Conservation (phyloP, 129 eudicot species). For the Flaveria robusta region DNA sequence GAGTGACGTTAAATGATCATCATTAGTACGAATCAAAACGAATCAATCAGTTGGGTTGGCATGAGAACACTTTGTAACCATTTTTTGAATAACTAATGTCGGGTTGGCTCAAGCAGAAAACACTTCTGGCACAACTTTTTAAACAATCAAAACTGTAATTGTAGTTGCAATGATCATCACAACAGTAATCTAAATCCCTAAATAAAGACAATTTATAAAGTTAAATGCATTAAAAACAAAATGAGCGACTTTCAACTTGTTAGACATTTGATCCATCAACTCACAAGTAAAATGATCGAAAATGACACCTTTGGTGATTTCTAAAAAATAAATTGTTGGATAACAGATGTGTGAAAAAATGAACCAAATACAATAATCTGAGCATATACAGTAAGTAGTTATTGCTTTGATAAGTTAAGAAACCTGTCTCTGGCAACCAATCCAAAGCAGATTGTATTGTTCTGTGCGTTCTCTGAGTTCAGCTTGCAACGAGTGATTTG, state of each 20-base stretch:
- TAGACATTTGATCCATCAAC: neutral
- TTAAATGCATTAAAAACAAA: neutral
- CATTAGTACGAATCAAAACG: neutral
- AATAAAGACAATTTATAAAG: neutral
- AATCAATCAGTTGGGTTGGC: neutral
- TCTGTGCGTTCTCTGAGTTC: conserved; percentile 85
- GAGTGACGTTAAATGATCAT: neutral
- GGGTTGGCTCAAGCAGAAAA: neutral
- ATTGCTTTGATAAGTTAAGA: neutral
- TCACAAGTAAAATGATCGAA: neutral
- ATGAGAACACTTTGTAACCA: neutral
- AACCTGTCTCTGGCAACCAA: conserved; percentile 90
- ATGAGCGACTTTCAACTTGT: neutral
- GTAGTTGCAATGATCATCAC: neutral
- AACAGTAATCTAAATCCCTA: neutral
- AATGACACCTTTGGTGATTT: neutral
- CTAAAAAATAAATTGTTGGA: neutral
- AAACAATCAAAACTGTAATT: neutral
- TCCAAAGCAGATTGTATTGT: conserved; percentile 86
- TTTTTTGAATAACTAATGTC: neutral
- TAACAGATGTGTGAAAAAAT: neutral
- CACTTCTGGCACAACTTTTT: neutral
- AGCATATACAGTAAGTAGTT: neutral
- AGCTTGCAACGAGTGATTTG: conserved; percentile 66
- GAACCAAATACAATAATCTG: neutral